Conservation (phyloP, 768 basidiomycete species). For the Rhodotorula diobovata region DNA sequence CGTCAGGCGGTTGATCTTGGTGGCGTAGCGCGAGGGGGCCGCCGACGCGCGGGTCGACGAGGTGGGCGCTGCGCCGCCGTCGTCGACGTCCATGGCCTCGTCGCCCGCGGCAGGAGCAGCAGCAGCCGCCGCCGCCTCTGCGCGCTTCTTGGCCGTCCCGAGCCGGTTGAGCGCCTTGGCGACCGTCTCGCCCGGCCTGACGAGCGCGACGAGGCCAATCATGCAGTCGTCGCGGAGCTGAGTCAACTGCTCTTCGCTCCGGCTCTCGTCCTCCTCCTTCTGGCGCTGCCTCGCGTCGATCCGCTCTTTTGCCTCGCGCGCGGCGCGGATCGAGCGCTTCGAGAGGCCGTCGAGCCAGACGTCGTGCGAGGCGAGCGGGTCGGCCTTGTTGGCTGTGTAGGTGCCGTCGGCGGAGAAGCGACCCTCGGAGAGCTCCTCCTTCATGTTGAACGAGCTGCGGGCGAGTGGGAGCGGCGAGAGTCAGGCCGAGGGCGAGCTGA, state of each 20-base stretch:
- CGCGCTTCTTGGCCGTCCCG: constrained; percentile 52
- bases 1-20: constrained; percentile 67
- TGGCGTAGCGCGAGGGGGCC: constrained; percentile 23
- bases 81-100: constrained; percentile 57
- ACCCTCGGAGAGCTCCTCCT: constrained; percentile 96
- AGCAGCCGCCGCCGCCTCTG: constrained; percentile 36
- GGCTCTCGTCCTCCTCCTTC: constrained; percentile 56
- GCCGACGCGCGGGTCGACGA: constrained; percentile 24
- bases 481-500: too few relatives aligned
- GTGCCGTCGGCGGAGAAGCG: constrained; percentile 87
- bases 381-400: constrained; percentile 72
- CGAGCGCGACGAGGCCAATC: constrained; percentile 58
- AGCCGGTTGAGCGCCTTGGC: constrained; percentile 82
- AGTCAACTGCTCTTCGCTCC: constrained; percentile 51
- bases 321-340: constrained; percentile 77
- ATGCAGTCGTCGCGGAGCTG: constrained; percentile 51
- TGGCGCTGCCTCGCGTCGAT: constrained; percentile 68
- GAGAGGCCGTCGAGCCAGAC: constrained; percentile 86
- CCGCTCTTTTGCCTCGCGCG: constrained; percentile 67
- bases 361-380: constrained; percentile 88
- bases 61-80: constrained; percentile 40
- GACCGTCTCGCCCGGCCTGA: constrained; percentile 87
- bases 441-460: constrained; percentile 83
- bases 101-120: constrained; percentile 40
- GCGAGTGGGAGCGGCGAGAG: neutral